These are phyloP conservation scores for Vaccinium macrocarpon DNA, from an alignment of 148 eudicot species.

Conservation along the genomic window DNA sequence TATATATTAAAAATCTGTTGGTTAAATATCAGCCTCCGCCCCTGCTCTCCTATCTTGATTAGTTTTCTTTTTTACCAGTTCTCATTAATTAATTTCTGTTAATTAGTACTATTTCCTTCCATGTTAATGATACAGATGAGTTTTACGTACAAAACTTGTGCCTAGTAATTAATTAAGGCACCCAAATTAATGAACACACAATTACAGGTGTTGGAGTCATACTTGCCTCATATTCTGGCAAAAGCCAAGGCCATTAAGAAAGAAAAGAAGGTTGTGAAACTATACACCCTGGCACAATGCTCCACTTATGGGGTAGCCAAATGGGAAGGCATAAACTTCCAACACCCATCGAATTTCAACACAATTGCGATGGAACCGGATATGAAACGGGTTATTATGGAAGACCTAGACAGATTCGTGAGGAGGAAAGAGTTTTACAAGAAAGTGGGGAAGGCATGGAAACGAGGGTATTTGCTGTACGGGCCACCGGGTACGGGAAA, in stretches of 20 bases:
- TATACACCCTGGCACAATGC: slow-evolving; percentile 3
- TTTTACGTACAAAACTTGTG: too few relatives aligned
- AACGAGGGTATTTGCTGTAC: slow-evolving; percentile 59
- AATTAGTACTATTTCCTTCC: too few relatives aligned
- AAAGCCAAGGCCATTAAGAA: not conserved
- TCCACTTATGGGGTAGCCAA: not conserved
- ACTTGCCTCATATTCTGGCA: not conserved
- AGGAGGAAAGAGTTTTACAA: slow-evolving; percentile 43
- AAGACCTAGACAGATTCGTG: slow-evolving; percentile 48
- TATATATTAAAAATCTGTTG: too few relatives aligned
- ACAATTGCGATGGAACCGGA: slow-evolving; percentile 49
- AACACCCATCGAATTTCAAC: slow-evolving; percentile 56
- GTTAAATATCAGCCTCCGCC: too few relatives aligned
- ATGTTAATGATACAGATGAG: too few relatives aligned
- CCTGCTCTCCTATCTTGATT: too few relatives aligned
- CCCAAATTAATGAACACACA: not conserved
- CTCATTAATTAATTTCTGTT: too few relatives aligned
- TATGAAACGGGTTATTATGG: slow-evolving; percentile 28
- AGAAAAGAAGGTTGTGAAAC: slow-evolving; percentile 3
- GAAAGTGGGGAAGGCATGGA: slow-evolving; percentile 64
- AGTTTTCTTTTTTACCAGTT: too few relatives aligned
- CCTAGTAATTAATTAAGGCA: not conserved
- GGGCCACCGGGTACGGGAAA: slow-evolving; percentile 68
- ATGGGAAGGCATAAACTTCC: slow-evolving; percentile 39
- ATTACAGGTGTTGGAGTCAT: slow-evolving; percentile 10